Evolutionary conservation across 2,329 filamentous ascomycete genomes (phyloP), one percentile per base, ranked within the genome.

Genomic region (Coniosporium tulheliwenetii): DNA sequence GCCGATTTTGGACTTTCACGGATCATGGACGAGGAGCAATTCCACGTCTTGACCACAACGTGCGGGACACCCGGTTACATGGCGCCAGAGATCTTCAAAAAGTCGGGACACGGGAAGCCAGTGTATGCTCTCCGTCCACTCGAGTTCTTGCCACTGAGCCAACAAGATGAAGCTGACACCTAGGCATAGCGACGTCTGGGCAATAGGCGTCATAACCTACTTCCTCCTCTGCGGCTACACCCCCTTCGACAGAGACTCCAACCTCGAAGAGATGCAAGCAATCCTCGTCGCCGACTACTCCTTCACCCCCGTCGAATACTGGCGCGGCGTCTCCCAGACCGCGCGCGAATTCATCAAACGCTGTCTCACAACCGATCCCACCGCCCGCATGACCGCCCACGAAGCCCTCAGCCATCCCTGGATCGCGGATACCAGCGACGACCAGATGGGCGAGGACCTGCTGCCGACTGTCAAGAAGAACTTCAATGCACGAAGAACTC

Each of bases 71-170:
- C 91, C 3, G 91, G 91, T 38, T 98, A 98, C 64, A 98, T 98
- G 91, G 91, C 91, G 2, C 91, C 91, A 15, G 91, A 98, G 61
- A 98, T 98, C 54, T 98, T 98, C 67, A 94, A 94, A 63, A 98
- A 98, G 70, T 87, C 82, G 7, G 91, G 91, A 19, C 91, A 98
- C 59, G 91, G 91, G 47, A 98, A 96, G 63, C 87, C 91, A 50
- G 91, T 98, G 74, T 78, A 69, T 51, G 62, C 45, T 31, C 36
- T 31, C 5, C 42, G 10, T 36, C 13, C 37, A 19, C 30, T 5
- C 19, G 9, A 34, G 10, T 15, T 3, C n/a, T 32, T 39, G 10
- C n/a, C 37, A 5, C 19, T 14, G 10, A n/a, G 37, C 10, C 37
- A 8, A 39, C 19, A 37, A n/a, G 19, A 15, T 37, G 3, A 29